phyloP scores from a whole-genome alignment of 2,329 filamentous ascomycete genomes.

The Biscogniauxia mediterranea region DNA sequence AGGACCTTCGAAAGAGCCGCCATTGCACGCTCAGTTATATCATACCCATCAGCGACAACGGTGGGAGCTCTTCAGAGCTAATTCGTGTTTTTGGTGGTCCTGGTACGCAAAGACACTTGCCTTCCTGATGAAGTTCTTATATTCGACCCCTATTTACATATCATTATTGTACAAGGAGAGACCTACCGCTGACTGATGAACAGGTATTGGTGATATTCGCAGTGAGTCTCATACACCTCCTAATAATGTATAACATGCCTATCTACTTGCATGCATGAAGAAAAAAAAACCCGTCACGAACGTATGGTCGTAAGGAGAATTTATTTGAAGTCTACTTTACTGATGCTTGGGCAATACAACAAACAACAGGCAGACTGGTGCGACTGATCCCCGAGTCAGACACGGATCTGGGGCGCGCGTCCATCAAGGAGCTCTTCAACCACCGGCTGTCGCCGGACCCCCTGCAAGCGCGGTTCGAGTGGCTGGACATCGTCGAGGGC shows the following conservation, averaged over 20 bases:
- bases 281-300: not conserved
- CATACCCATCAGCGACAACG: conserved; percentile 95
- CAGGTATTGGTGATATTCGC: conserved; percentile 35
- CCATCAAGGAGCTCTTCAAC: conserved; percentile 84
- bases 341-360: not conserved
- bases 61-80: conserved; percentile 88
- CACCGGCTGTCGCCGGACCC: conserved; percentile 69
- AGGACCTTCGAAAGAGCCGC: conserved; percentile 61
- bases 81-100: conserved; percentile 94
- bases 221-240: conserved; percentile 22
- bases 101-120: conserved; percentile 47
- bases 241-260: too few relatives aligned
- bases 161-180: conserved; percentile 4
- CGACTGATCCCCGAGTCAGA: conserved; percentile 75
- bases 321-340: not conserved
- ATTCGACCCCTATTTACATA: not conserved
- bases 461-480: conserved; percentile 67
- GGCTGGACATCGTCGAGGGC: conserved; percentile 86
- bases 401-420: conserved; percentile 62
- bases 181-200: conserved; percentile 15
- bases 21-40: conserved; percentile 74
- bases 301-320: not conserved
- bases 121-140: conserved; percentile 1
- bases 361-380: conserved; percentile 70
- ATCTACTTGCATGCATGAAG: not conserved